Evolutionary conservation across 371 early-diverging fungal species (phyloP).

Genomic region (Syncephalastrum contaminatum): DNA sequence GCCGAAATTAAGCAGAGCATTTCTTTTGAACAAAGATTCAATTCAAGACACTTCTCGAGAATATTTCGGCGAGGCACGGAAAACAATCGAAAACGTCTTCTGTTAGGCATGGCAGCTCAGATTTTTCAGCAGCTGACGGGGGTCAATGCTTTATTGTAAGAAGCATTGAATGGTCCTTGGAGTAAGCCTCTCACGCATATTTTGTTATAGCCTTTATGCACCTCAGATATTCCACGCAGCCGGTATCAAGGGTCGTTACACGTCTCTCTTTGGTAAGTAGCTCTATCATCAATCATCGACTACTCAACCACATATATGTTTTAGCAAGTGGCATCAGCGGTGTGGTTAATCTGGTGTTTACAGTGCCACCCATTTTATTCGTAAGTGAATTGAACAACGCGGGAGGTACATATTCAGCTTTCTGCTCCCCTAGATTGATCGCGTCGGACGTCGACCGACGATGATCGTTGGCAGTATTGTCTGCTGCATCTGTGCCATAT

Average conservation of each 20-base stretch:
- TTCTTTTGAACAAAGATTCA: conserved; percentile 66
- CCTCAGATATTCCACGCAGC: conserved; percentile 67
- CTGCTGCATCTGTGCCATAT: conserved; percentile 40
- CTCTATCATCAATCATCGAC: no score
- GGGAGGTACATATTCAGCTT: neutral
- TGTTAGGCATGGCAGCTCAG: conserved; percentile 73
- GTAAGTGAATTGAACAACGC: conserved; percentile 33
- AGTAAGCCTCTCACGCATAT: neutral
- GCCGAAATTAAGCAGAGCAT: conserved; percentile 72
- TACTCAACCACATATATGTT: neutral
- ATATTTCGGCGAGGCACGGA: conserved; percentile 55
- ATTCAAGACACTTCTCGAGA: conserved; percentile 62
- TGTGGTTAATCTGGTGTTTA: conserved; percentile 63
- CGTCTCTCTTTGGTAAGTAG: conserved; percentile 47
- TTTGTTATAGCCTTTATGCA: conserved; percentile 53
- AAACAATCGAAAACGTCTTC: conserved; percentile 56
- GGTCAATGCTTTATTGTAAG: conserved; percentile 73
- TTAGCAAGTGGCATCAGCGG: conserved; percentile 71
- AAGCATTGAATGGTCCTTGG: neutral
- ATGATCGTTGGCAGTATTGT: conserved; percentile 50
- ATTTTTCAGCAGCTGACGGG: conserved; percentile 77
- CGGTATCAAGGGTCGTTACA: conserved; percentile 51
- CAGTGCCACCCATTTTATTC: conserved; percentile 75
- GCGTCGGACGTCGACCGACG: conserved; percentile 64
- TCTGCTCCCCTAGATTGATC: conserved; percentile 55